Evolutionary conservation across 768 basidiomycete genomes (phyloP), one percentile per base, ranked within the genome.

Genomic region (Hericium coralloides): DNA sequence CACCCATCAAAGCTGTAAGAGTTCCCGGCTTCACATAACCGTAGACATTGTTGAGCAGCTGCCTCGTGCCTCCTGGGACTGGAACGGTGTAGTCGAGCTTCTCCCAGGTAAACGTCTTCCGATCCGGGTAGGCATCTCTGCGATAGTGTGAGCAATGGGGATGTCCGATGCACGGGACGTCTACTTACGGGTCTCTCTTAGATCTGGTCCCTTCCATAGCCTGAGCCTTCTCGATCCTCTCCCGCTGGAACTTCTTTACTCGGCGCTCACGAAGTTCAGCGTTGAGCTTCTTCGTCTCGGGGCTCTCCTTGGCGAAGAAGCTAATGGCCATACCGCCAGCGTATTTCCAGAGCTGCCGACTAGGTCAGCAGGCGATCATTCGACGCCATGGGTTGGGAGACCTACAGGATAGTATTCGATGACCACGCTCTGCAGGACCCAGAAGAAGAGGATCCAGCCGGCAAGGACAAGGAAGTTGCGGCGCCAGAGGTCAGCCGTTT

Each of bases 21-120:
- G 84, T 90, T 2, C 91, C 92, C 10, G 92, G 92, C 63, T 85
- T 86, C 47, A 91, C 87, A 65, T 84, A 92, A 0, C 91, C 91
- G 59, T 76, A 79, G n/a, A 93, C 81, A 60, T 89, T 82, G 63
- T 91, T 81, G 39, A 93, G 77, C 12, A 93, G 74, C 45, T 81
- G 77, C 9, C 72, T 75, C 17, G 74, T 75, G 10, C 86, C 87
- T 23, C 77, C 78, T 0, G 81, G 74, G 0, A 85, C 79, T 1
- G 87, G 89, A 0, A 92, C 85, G 63, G 79, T 76, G 63, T 94
- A 95, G 67, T 86, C 87, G 53, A 92, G 71, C 23, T 74, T 69
- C 65, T 89, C 84, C 90, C 92, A 95, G 2, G 93, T 93, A 65
- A 95, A 90, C 51, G 82, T 67, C 70, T 79, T 84, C 65, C 73